phyloP scores from a whole-genome alignment of 305 asterid genomes.

The Rubia balearica region DNA sequence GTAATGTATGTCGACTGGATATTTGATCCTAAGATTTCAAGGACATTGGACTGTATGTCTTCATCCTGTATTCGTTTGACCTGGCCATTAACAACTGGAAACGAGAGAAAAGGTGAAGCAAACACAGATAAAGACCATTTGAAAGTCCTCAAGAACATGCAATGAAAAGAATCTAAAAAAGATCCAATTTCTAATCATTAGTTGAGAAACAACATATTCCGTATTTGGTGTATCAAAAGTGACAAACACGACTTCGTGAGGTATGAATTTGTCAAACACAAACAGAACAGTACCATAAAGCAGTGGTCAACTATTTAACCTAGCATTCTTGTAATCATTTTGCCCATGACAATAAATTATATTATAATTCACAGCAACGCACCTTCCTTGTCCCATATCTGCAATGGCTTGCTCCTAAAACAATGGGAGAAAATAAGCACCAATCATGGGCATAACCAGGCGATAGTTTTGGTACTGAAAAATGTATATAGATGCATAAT shows the following conservation, averaged over 20 bases:
- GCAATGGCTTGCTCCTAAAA: conserved; percentile 90
- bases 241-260: neutral
- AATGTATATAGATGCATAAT: neutral
- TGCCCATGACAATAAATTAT: neutral
- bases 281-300: neutral
- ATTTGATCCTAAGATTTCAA: conserved; percentile 74
- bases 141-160: neutral
- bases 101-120: conserved; percentile 11
- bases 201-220: neutral
- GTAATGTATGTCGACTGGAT: conserved; percentile 81
- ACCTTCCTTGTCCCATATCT: conserved; percentile 99
- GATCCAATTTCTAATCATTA: neutral
- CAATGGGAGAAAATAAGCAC: neutral
- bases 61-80: conserved; percentile 84
- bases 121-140: conserved; percentile 11
- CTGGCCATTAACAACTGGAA: conserved; percentile 78
- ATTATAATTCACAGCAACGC: neutral
- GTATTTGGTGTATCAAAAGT: neutral
- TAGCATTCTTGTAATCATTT: neutral
- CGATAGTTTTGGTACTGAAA: neutral
- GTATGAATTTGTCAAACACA: neutral
- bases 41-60: conserved; percentile 86
- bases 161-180: neutral
- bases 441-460: neutral
- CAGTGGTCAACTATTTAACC: neutral